Evolutionary conservation across 2,329 filamentous ascomycete genomes (phyloP), one percentile per base, ranked within the genome.

Genomic region (Fusarium palustre): DNA sequence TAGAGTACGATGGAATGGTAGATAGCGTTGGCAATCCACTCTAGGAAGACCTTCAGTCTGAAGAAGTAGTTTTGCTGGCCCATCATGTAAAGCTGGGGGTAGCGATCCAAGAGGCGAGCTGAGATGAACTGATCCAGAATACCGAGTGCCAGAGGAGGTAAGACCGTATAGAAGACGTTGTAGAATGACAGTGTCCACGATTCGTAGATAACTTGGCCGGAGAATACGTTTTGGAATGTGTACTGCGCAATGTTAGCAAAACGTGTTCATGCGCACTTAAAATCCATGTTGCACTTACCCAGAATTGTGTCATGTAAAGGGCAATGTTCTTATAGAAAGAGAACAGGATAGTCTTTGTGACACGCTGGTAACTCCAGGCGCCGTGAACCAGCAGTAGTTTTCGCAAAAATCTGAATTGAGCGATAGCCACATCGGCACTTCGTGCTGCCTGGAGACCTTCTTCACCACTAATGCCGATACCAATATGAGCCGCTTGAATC

Each of bases 291-390:
- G 31, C 28, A 84, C 90, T 83, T 85, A 94, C 92, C 93, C 97
- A 99, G 79, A 99, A 99, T 78, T 99, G 97, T 64, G 97, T 99
- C 92, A 99, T 94, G 82, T 98, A 99, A 66, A 99, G 85, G 22
- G 94, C 91, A 72, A 98, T 97, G 82, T 99, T 99, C 86, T 99
- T 99, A 86, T 99, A 99, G 80, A 98, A 99, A 9, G 96, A 98
- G 82, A 97, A 99, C 67, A 99, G 81, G 75, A 99, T 98, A 62
- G 97, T 94, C 82, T 97, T 97, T 86, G 92, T 95, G 78, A 99
- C 91, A 62, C 96, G 92, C 79, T 97, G 95, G 78, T 99, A 99
- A 78, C 93, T 97, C 96, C 96, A 99, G 8, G 94, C 91, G 25
- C 96, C 96, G 77, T 99, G 96, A 13, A 99, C 96, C 28, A 99